phyloP scores from a whole-genome alignment of 345 rosid species.

The Camelina neglecta region DNA sequence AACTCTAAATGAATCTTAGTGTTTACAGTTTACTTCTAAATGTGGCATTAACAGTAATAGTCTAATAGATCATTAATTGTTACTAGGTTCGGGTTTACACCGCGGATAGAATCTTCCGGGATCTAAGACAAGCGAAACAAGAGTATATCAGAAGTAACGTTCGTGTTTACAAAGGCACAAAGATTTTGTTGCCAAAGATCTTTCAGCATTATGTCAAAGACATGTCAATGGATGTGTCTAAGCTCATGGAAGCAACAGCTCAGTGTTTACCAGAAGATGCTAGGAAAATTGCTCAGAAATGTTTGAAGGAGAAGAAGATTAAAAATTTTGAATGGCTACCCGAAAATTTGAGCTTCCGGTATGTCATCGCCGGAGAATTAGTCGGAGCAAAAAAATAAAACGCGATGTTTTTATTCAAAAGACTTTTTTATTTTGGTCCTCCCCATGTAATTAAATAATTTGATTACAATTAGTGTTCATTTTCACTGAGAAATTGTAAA shows the following conservation, averaged over 20 bases:
- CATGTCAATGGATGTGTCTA: conserved; percentile 56
- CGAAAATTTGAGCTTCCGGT: conserved; percentile 70
- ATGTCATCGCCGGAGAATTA: conserved; percentile 59
- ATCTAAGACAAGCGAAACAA: conserved; percentile 63
- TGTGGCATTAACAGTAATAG: background rate
- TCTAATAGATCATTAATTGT: background rate
- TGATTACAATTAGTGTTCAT: conserved; percentile 15
- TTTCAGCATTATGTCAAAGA: conserved; percentile 70
- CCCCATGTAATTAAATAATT: conserved; percentile 39
- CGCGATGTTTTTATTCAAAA: conserved; percentile 13
- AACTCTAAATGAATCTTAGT: background rate
- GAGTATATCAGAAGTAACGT: conserved; percentile 66
- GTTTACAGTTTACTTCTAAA: background rate
- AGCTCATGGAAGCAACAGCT: conserved; percentile 50
- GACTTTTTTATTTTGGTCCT: background rate
- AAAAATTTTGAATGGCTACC: conserved; percentile 70
- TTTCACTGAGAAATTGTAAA: conserved; percentile 19
- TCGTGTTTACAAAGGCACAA: conserved; percentile 62
- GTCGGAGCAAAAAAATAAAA: conserved; percentile 44
- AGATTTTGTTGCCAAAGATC: conserved; percentile 69
- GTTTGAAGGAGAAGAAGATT: conserved; percentile 56
- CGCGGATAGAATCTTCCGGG: conserved; percentile 62
- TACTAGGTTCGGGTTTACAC: conserved; percentile 71
- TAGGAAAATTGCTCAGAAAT: conserved; percentile 56
- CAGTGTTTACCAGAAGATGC: conserved; percentile 58